Evolutionary conservation across 2,329 filamentous ascomycete species (phyloP).

Genomic region (Xylariaceae sp.): DNA sequence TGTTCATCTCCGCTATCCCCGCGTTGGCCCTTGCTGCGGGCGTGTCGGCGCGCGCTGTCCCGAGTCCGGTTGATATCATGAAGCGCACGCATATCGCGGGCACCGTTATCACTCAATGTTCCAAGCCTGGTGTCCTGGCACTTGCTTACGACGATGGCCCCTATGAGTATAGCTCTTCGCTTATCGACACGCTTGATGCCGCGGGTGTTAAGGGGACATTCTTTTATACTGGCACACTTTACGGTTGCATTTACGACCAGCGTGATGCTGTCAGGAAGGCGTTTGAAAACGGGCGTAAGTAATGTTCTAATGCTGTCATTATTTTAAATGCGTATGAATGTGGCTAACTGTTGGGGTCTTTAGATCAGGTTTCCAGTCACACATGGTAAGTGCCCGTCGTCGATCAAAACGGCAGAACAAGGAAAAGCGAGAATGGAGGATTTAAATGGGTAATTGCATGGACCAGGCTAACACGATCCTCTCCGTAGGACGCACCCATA

Average conservation of each 20-base stretch:
- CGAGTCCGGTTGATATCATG: constrained; percentile 40
- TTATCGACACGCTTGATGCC: constrained; percentile 48
- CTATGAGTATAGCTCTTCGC: constrained; percentile 44
- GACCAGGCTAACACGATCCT: constrained; percentile 1
- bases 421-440: background rate
- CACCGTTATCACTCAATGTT: constrained; percentile 44
- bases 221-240: constrained; percentile 50
- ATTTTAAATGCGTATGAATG: background rate
- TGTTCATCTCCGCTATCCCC: constrained; percentile 21
- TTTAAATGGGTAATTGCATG: too few relatives aligned
- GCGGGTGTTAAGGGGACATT: constrained; percentile 51
- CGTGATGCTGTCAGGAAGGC: constrained; percentile 50
- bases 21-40: constrained; percentile 24
- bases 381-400: constrained; percentile 40
- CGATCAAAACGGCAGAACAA: background rate
- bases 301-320: background rate
- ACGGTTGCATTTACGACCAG: constrained; percentile 50
- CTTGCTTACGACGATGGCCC: constrained; percentile 54
- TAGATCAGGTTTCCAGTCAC: constrained; percentile 50
- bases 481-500: constrained; percentile 42
- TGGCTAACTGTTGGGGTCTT: background rate
- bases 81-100: constrained; percentile 40
- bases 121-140: constrained; percentile 42
- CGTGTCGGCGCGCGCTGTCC: constrained; percentile 28
- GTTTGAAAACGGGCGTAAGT: constrained; percentile 41